Base-by-base conservation (phyloP, 805 yeast genomes). In the Candida lessepsii region DNA sequence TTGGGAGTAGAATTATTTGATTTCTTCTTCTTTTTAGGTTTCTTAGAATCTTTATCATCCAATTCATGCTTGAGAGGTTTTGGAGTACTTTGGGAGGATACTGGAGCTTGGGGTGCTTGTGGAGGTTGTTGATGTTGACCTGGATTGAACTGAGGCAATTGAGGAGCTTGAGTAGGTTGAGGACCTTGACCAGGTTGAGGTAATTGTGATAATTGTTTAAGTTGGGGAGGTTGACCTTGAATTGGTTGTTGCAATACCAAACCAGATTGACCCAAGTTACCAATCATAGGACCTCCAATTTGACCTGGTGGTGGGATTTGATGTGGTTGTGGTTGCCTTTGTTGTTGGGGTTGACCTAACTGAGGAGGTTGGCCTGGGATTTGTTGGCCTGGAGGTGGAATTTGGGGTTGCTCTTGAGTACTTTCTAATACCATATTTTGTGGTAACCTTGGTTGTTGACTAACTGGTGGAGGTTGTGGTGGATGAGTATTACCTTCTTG, bases 381-480 rank as follows among this genome's bases (percentile, higher is more conserved):
- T 15, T 44, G 45, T 28, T 34, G 40, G 14, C 27, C 32, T 28
- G 25, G 38, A 35, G 43, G 58, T 28, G 40, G 54, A 10, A 45
- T 50, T 30, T 39, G 54, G 5, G 37, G 49, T 41, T 50, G 64
- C 14, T 49, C 62, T 5, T 50, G 60, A 9, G 65, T 60, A 40
- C 66, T 59, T 49, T 68, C 73, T 56, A 82, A 80, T n/a, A 81
- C 76, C 73, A 81, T 78, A 4, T 80, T 79, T 44, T 73, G 80
- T 24, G 83, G 83, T 56, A 78, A 61, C 57, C 77, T 66, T 47
- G 81, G 77, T 61, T 83, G 82, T 59, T 80, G 77, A 49, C 75
- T 69, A 14, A 65, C 68, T 52, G 88, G 83, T n/a, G 85, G 85
- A 9, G 85, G 84, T 36, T 79, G 80, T 3, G 80, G 79, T 16